Evolutionary conservation across 1,139 yeast species (phyloP), one percentile per base, ranked within the genome.

Genomic region (Pichia sp.): DNA sequence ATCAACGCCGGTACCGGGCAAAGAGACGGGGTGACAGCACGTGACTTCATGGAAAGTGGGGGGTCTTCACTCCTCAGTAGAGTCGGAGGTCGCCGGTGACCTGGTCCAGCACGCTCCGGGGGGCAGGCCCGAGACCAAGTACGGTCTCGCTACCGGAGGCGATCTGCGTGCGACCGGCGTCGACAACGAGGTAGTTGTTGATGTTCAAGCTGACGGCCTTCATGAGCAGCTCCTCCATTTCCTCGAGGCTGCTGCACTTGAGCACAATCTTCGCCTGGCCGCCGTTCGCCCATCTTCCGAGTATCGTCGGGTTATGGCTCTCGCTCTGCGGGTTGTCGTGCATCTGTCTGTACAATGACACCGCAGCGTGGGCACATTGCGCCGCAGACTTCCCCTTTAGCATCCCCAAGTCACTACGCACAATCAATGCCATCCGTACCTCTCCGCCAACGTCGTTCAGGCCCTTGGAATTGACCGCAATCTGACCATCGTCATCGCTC

Each of bases 211-310:
- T 82, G 48, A 87, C 79, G 1, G 98, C 98, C 63, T 80, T 82
- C 1, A 95, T 95, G 69, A 82, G 88, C 47, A 93, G 71, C 49
- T 83, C 71, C 64, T 87, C 89, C 83, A 93, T 80, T 47, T 82
- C 88, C 49, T 87, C 96, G 67, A 86, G 80, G 61, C 80, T 76
- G 13, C 66, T 61, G 46, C 87, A 87, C 67, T 90, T 95, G 52
- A 93, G 73, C 0, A 98, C 86, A 59, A 93, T 90, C 70, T 93
- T 95, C n/a, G 98, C 97, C 70, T 92, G 98, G 1, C 99, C 99
- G 52, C 75, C 73, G 6, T 78, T 75, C 61, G 85, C 85, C 99
- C 99, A 93, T 64, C 93, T 76, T 15, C 73, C 70, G 8, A 85
- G 75, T 79, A 87, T 71, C 26, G 73, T 74, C 7, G 83, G 79